Evolutionary conservation across 2,329 filamentous ascomycete genomes (phyloP).

Genomic region (Colletotrichum lini): DNA sequence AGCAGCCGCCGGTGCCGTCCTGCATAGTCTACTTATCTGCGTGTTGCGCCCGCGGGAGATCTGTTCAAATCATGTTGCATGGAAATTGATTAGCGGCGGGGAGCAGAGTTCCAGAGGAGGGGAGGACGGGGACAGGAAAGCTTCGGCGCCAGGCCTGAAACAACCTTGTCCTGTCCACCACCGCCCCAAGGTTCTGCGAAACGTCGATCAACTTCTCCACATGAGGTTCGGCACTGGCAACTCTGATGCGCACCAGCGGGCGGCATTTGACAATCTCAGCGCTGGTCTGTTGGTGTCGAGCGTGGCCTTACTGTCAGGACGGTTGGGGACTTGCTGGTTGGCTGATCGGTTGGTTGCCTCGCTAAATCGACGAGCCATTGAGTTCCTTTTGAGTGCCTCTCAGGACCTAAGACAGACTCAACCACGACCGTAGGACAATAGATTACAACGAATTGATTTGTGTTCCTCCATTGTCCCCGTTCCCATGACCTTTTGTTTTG

Average conservation of each 20-base stretch:
- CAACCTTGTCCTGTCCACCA: conserved; percentile 38
- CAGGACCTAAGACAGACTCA: conserved; percentile 6
- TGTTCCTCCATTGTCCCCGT: not conserved
- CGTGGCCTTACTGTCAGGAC: not conserved
- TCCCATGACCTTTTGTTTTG: not conserved
- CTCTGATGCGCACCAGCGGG: conserved; percentile 5
- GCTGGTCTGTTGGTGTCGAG: not conserved
- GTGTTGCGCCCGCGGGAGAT: not conserved
- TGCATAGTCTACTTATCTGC: not conserved
- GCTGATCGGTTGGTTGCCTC: not conserved
- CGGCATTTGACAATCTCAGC: not conserved
- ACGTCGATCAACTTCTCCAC: conserved; percentile 39
- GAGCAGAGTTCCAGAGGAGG: conserved; percentile 2
- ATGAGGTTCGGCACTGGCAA: conserved; percentile 33
- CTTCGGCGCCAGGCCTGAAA: conserved; percentile 39
- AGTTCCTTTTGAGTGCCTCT: not conserved
- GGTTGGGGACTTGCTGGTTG: not conserved
- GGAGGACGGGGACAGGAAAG: conserved; percentile 20
- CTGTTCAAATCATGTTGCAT: not conserved
- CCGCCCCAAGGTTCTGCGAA: conserved; percentile 30
- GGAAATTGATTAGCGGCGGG: not conserved
- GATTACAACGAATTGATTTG: not conserved
- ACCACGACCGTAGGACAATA: not conserved
- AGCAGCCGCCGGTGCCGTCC: not conserved
- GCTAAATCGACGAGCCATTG: not conserved